Percentiles rank a stretch among this genome's conserved stretches.
These are phyloP conservation scores for Spiraea crenata DNA, from an alignment of 331 rosid genomes.

Conservation along the genomic window DNA sequence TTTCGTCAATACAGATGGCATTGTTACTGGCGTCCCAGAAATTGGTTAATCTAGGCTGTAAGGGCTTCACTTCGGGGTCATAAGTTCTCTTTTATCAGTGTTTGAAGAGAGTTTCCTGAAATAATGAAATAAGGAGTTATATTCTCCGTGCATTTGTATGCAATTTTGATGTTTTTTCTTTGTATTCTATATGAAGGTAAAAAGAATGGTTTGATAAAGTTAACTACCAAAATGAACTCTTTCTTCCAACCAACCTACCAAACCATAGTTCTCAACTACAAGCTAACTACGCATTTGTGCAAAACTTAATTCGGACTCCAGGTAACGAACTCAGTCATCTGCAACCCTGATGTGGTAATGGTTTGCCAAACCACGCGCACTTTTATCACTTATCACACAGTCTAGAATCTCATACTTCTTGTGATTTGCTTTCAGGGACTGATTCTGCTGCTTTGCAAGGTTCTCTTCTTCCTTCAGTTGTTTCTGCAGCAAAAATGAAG, in stretches of 20 bases:
- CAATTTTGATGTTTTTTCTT: neutral
- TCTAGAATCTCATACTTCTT: slow-evolving; percentile 62
- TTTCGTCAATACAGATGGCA: slow-evolving; percentile 27
- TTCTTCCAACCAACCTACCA: no score
- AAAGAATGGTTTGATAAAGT: no score
- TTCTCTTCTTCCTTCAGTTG: slow-evolving; percentile 61
- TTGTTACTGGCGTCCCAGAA: slow-evolving; percentile 12
- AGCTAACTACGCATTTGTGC: no score
- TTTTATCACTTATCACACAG: slow-evolving; percentile 49
- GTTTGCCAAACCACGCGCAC: slow-evolving; percentile 58
- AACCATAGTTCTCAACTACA: no score
- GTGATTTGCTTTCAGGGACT: slow-evolving; percentile 46
- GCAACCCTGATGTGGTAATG: slow-evolving; percentile 26
- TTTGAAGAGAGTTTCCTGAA: neutral
- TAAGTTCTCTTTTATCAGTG: neutral
- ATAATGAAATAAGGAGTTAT: neutral
- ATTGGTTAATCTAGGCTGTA: slow-evolving; percentile 13
- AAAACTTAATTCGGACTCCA: no score
- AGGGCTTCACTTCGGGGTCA: neutral
- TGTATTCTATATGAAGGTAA: neutral
- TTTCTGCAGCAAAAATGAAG: slow-evolving; percentile 43
- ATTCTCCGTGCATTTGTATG: neutral
- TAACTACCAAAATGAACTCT: no score
- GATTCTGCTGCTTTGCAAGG: slow-evolving; percentile 61
- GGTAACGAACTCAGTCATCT: no score